These are phyloP conservation scores for Fomitopsis serialis DNA, from an alignment of 768 basidiomycete species.

Conservation along the genomic window DNA sequence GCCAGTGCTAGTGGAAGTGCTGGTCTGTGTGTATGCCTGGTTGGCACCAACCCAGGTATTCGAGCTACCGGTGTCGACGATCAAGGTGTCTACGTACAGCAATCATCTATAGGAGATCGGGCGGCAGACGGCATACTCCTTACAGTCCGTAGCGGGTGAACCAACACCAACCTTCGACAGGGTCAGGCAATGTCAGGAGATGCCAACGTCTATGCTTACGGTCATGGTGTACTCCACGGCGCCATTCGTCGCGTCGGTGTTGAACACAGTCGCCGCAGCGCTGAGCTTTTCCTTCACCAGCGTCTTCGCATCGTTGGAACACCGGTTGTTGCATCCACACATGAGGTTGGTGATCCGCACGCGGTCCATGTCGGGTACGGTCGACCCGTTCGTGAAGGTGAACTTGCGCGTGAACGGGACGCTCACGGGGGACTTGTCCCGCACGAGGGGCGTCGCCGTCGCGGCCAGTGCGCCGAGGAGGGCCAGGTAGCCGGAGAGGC, in stretches of 20 bases:
- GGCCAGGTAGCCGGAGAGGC: slow-evolving; percentile 2
- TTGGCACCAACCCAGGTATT: slow-evolving; percentile 56
- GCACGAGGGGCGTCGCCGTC: slow-evolving; percentile 10
- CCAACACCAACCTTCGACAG: slow-evolving; percentile 40
- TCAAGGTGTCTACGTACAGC: slow-evolving; percentile 31
- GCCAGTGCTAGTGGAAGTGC: slow-evolving; percentile 33
- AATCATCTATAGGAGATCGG: too few species aligned
- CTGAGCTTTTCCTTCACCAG: not conserved
- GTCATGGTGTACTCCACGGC: slow-evolving; percentile 20
- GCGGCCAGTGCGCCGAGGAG: not conserved
- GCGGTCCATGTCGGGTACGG: slow-evolving; percentile 16
- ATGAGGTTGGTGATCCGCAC: slow-evolving; percentile 14
- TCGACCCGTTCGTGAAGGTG: slow-evolving; percentile 16
- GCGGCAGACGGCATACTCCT: not conserved
- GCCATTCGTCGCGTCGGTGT: slow-evolving; percentile 15
- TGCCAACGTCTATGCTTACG: not conserved
- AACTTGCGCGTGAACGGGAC: slow-evolving; percentile 15
- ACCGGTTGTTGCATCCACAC: not conserved
- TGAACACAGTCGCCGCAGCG: slow-evolving; percentile 5
- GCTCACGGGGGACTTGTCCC: slow-evolving; percentile 11
- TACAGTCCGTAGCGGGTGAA: slow-evolving; percentile 38
- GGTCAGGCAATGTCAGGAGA: not conserved
- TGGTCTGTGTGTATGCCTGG: slow-evolving; percentile 36
- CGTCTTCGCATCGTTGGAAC: not conserved
- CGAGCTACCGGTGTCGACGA: slow-evolving; percentile 52